Evolutionary conservation across 192 early-diverging fungal species (phyloP).

Genomic region (Gamsiella multidivaricata): DNA sequence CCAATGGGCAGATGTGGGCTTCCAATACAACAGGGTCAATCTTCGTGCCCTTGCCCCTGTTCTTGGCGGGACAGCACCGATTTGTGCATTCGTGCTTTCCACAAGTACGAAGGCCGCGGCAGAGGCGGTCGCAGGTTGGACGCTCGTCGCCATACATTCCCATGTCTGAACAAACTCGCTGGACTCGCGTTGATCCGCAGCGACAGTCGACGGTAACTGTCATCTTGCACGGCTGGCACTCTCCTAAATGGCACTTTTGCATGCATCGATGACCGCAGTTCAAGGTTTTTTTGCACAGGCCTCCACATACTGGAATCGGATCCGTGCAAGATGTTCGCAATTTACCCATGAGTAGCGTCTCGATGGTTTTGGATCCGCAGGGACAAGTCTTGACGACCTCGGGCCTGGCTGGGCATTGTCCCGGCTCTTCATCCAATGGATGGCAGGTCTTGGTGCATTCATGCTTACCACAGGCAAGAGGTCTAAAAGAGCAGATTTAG

Average conservation of each 20-base stretch:
- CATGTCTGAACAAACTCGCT: slow-evolving; percentile 59
- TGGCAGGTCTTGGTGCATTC: slow-evolving; percentile 65
- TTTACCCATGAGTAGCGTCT: slow-evolving; percentile 37
- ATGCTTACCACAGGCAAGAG: slow-evolving; percentile 64
- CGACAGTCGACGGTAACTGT: slow-evolving; percentile 66
- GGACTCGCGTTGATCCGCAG: slow-evolving; percentile 67
- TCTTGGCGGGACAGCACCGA: slow-evolving; percentile 72
- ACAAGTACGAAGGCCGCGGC: slow-evolving; percentile 70
- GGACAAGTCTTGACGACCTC: slow-evolving; percentile 60
- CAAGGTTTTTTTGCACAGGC: slow-evolving; percentile 67
- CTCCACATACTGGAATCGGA: slow-evolving; percentile 69
- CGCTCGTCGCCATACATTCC: slow-evolving; percentile 55
- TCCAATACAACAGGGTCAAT: slow-evolving; percentile 48
- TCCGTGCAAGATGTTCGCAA: slow-evolving; percentile 60
- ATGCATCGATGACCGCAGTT: slow-evolving; percentile 73
- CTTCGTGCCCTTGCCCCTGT: slow-evolving; percentile 40
- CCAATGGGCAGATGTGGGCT: slow-evolving; percentile 72
- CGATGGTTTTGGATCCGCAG: slow-evolving; percentile 58
- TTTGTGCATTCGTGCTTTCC: slow-evolving; percentile 76
- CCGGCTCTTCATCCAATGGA: slow-evolving; percentile 50
- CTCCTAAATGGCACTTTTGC: slow-evolving; percentile 69
- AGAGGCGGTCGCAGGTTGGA: slow-evolving; percentile 71
- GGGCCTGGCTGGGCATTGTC: slow-evolving; percentile 66
- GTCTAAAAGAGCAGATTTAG: too few relatives aligned
- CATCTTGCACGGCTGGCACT: slow-evolving; percentile 71